Conservation (phyloP, 441 rosid species). For the Pelargonium australe region DNA sequence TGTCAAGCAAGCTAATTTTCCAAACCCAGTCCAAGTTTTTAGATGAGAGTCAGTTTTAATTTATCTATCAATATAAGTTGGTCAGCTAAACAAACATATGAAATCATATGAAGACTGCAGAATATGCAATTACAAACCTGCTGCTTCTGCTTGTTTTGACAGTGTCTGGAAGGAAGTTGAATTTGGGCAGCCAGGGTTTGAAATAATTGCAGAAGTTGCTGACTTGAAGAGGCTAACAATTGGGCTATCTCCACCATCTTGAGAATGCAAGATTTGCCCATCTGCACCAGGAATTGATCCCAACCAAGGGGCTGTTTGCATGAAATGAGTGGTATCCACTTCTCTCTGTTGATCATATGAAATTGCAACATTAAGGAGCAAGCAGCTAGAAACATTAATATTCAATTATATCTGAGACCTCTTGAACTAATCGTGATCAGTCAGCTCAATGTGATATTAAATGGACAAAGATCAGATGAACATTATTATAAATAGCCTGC, state of each 20-base stretch:
- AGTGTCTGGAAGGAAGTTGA: conserved; percentile 85
- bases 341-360: conserved; percentile 61
- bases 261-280: conserved; percentile 78
- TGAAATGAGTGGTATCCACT: conserved; percentile 75
- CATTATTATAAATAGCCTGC: neutral
- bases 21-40: neutral
- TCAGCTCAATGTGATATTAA: conserved; percentile 5
- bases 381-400: conserved; percentile 15
- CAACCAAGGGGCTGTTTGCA: conserved; percentile 97
- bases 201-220: conserved; percentile 68
- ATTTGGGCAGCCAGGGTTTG: conserved; percentile 68
- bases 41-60: neutral
- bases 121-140: conserved; percentile 47
- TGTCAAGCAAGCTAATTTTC: neutral
- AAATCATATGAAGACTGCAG: conserved; percentile 6
- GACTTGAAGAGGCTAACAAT: conserved; percentile 85
- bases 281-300: conserved; percentile 80
- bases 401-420: conserved; percentile 14
- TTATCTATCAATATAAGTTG: neutral
- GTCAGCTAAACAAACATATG: neutral
- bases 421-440: conserved; percentile 2
- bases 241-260: conserved; percentile 81
- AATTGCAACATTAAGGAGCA: conserved; percentile 22
- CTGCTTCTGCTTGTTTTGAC: conserved; percentile 99
- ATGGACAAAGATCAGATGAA: neutral